Conservation (phyloP, 73 alveolate species). For the Paramecium sexaurelia region DNA sequence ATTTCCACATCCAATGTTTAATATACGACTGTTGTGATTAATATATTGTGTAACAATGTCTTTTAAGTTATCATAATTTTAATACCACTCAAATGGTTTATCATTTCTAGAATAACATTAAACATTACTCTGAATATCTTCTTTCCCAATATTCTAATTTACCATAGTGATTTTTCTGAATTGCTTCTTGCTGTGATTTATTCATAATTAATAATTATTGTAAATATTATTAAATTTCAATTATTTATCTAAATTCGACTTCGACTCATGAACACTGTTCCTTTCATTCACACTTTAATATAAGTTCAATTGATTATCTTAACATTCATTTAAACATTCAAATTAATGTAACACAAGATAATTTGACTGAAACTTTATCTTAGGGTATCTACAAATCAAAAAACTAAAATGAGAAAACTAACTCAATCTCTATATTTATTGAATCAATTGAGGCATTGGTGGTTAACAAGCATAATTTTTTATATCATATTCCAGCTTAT, state of each 20-base stretch:
- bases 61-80: slow-evolving; percentile 69
- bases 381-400: background rate
- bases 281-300: too few relatives aligned
- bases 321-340: background rate
- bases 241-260: background rate
- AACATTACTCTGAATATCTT: slow-evolving; percentile 63
- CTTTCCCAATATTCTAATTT: slow-evolving; percentile 70
- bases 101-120: slow-evolving; percentile 57
- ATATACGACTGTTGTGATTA: slow-evolving; percentile 43
- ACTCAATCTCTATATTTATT: background rate
- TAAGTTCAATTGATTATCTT: too few relatives aligned
- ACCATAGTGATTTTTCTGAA: slow-evolving; percentile 57
- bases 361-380: background rate
- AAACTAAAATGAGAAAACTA: background rate
- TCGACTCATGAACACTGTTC: background rate
- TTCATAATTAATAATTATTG: slow-evolving; percentile 1
- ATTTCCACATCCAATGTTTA: slow-evolving; percentile 68
- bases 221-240: background rate
- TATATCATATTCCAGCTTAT: slow-evolving; percentile 20
- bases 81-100: slow-evolving; percentile 74
- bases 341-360: background rate
- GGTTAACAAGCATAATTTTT: background rate
- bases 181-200: slow-evolving; percentile 31
- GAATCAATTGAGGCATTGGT: background rate
- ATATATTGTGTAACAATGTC: slow-evolving; percentile 73